These are phyloP conservation scores for Zalaria sp. DNA, from an alignment of 2,329 filamentous ascomycete genomes.

Conservation along the genomic window DNA sequence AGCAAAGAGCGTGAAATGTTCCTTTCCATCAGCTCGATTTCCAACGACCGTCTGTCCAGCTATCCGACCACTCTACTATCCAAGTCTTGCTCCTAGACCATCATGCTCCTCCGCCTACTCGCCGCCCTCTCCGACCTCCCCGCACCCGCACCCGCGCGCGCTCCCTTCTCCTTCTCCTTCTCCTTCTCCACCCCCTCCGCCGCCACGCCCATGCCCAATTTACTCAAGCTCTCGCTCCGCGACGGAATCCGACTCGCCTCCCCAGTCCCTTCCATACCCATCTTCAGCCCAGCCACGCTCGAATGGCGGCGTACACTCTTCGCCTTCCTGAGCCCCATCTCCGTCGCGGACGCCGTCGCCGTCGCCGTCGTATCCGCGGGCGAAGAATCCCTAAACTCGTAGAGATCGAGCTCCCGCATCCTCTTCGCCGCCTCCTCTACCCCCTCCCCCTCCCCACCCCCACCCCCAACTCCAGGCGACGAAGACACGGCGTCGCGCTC, in stretches of 20 bases:
- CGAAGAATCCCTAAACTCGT: conserved; percentile 19
- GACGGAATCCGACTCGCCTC: conserved; percentile 1
- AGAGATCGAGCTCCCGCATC: conserved; percentile 16
- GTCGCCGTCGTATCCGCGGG: neutral
- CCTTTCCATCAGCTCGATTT: too few species aligned
- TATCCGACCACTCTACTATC: neutral
- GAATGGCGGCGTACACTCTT: conserved; percentile 5
- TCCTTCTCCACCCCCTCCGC: neutral
- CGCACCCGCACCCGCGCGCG: conserved; percentile 7
- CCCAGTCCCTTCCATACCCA: neutral
- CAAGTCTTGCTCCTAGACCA: conserved; percentile 10
- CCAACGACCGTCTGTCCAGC: too few species aligned
- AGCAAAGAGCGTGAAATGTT: too few species aligned
- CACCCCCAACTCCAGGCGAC: conserved; percentile 1
- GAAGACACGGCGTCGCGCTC: neutral
- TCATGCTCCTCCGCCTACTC: conserved; percentile 21
- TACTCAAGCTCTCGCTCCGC: neutral
- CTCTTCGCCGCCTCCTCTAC: conserved; percentile 10
- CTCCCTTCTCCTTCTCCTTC: conserved; percentile 4
- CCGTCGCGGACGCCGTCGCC: too few species aligned
- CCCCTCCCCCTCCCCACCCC: neutral
- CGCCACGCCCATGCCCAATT: neutral
- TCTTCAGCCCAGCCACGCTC: neutral
- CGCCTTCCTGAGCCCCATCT: neutral
- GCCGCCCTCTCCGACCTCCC: conserved; percentile 17